phyloP scores from a whole-genome alignment of 2,329 filamentous ascomycete genomes.

The Paecilomyces sp. region DNA sequence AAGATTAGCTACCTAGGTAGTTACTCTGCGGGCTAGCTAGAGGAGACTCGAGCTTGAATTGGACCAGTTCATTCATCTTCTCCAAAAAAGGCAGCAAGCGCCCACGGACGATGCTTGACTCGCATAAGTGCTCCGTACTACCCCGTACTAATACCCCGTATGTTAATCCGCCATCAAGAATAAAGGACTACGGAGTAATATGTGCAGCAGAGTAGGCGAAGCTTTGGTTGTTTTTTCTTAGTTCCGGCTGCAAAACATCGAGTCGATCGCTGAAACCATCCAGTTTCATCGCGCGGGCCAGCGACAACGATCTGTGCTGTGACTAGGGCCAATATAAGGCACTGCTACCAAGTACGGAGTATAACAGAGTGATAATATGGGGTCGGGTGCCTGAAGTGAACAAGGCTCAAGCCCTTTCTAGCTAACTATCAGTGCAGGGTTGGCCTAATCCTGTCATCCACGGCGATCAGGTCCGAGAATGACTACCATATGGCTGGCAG shows the following conservation, averaged over 20 bases:
- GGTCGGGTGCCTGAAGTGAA: not conserved
- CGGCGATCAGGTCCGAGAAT: not conserved
- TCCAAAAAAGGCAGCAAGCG: not conserved
- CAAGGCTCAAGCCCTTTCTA: not conserved
- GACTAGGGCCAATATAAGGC: too few species aligned
- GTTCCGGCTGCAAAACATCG: not conserved
- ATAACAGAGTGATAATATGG: too few species aligned
- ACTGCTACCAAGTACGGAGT: too few species aligned
- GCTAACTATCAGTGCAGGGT: not conserved
- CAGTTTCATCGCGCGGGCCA: not conserved
- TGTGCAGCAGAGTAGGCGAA: not conserved
- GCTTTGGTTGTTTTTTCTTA: not conserved
- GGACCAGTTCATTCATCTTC: not conserved
- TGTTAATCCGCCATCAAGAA: too few species aligned
- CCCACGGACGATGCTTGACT: not conserved
- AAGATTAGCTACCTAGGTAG: too few species aligned
- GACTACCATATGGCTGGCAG: not conserved
- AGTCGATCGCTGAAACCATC: not conserved
- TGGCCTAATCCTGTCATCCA: not conserved
- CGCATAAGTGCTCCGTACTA: not conserved
- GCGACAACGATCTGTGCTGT: not conserved
- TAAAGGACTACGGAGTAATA: too few species aligned
- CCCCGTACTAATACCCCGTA: too few species aligned
- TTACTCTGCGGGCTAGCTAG: not conserved
- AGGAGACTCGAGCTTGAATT: not conserved